A percentile compares a stretch with the other conserved stretches of the same genome.
Conservation (phyloP, 108 stramenopile species). For the Skeletonema costatum region DNA sequence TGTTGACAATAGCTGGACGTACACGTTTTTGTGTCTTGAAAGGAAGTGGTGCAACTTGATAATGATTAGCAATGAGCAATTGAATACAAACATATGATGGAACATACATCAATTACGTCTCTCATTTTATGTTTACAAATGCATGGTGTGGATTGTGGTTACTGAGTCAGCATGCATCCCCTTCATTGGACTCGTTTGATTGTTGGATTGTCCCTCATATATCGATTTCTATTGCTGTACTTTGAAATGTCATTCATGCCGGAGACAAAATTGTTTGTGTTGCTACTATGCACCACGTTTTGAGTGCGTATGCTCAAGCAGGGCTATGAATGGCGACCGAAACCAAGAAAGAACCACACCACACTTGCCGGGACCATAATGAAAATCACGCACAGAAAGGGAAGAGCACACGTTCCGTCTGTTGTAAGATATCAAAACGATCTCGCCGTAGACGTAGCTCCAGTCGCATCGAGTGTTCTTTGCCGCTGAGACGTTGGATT, state of each 20-base stretch:
- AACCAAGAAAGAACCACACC: slow-evolving; percentile 1
- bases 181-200: no score
- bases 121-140: neutral
- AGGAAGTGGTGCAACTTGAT: neutral
- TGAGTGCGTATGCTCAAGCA: no score
- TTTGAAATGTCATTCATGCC: neutral
- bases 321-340: neutral
- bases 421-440: slow-evolving; percentile 32
- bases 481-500: neutral
- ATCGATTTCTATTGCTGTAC: neutral
- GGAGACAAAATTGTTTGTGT: neutral
- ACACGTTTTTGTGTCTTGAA: neutral
- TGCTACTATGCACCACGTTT: no score
- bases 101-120: neutral
- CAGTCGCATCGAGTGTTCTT: neutral
- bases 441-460: slow-evolving; percentile 25
- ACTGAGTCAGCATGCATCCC: no score
- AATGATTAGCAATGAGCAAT: neutral
- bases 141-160: neutral
- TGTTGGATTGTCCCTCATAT: neutral
- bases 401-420: slow-evolving; percentile 25
- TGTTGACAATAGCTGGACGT: neutral
- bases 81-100: neutral
- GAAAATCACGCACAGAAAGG: slow-evolving; percentile 18
- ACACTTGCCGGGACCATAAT: slow-evolving; percentile 11